Conservation (phyloP, 164 flowering plant genomes). For the Sedum album region DNA sequence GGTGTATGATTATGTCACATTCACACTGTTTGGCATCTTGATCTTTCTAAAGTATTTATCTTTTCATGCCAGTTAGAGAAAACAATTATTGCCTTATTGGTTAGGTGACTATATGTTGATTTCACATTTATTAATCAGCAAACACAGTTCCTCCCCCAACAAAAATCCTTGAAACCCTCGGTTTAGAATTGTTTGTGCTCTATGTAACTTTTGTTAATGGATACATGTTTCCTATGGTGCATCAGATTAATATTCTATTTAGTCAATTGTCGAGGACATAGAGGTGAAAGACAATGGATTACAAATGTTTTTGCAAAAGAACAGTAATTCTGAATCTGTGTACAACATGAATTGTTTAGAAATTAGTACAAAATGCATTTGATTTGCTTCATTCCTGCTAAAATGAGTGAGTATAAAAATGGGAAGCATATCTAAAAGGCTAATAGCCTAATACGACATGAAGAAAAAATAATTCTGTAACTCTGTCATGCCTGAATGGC, state of each 20-base stretch:
- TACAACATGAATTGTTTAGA: background rate
- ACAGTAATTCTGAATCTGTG: background rate
- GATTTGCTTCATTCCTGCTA: background rate
- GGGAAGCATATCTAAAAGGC: background rate
- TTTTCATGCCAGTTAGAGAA: background rate
- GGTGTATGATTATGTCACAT: conserved; percentile 31
- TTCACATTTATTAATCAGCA: too few species aligned
- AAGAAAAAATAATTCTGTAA: background rate
- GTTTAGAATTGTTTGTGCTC: too few species aligned
- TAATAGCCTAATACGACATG: background rate
- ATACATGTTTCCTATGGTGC: too few species aligned
- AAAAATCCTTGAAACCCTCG: background rate
- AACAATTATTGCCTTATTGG: background rate
- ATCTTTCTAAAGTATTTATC: background rate
- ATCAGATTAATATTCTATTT: too few species aligned
- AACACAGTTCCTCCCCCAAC: background rate
- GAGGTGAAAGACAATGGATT: too few species aligned
- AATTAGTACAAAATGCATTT: background rate
- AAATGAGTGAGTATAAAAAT: background rate
- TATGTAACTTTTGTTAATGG: too few species aligned
- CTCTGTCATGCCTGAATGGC: background rate
- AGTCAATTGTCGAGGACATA: too few species aligned
- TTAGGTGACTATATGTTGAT: background rate
- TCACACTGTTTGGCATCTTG: background rate
- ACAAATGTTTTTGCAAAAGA: too few species aligned